Evolutionary conservation across 345 rosid genomes (phyloP).

Genomic region (Carallia pectinifolia): DNA sequence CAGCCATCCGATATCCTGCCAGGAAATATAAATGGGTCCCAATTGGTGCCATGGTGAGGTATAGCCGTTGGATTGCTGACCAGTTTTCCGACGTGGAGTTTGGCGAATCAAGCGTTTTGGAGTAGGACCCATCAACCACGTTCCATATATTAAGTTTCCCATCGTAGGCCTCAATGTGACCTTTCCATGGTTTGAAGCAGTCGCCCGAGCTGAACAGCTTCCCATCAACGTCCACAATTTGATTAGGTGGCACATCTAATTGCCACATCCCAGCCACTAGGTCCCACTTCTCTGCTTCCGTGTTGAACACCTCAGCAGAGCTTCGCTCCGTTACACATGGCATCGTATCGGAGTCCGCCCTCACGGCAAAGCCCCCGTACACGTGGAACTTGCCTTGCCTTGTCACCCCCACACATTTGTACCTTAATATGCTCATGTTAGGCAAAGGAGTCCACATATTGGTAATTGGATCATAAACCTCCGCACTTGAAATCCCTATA

Average conservation of each 20-base stretch:
- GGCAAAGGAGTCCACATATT: constrained; percentile 42
- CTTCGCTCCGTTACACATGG: constrained; percentile 44
- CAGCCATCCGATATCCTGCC: constrained; percentile 35
- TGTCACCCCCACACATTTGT: constrained; percentile 51
- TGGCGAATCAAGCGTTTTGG: constrained; percentile 22
- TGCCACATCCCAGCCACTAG: constrained; percentile 59
- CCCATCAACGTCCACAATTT: constrained; percentile 37
- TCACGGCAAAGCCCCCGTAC: constrained; percentile 44
- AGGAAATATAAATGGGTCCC: constrained; percentile 43
- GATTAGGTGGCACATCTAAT: constrained; percentile 58
- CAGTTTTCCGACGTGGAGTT: constrained; percentile 18
- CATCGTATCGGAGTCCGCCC: constrained; percentile 26
- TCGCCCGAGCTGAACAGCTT: constrained; percentile 59
- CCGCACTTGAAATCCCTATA: constrained; percentile 34
- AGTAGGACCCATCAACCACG: constrained; percentile 45
- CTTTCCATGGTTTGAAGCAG: constrained; percentile 58
- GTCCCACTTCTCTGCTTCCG: constrained; percentile 33
- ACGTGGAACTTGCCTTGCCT: constrained; percentile 51
- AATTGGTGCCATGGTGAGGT: constrained; percentile 50
- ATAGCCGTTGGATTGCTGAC: constrained; percentile 29
- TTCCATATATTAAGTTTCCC: constrained; percentile 47
- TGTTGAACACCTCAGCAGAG: constrained; percentile 52
- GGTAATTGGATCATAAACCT: constrained; percentile 34
- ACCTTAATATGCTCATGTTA: constrained; percentile 39
- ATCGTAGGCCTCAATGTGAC: constrained; percentile 48